Base-by-base conservation (phyloP, 2,329 filamentous ascomycete species). In the Tolypocladium ophioglossoides region DNA sequence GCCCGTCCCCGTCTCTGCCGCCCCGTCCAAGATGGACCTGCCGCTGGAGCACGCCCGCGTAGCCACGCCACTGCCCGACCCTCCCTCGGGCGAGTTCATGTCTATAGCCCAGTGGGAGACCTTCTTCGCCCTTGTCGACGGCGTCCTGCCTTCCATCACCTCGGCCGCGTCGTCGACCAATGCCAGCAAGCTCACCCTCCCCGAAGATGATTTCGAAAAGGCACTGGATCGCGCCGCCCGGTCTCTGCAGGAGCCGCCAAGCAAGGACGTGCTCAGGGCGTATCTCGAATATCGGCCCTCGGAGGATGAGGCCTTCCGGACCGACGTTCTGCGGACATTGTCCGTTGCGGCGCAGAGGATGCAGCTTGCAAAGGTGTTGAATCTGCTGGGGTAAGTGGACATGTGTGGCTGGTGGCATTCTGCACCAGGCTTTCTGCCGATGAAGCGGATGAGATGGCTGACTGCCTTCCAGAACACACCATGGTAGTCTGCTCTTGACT, bases 401-500 rank as follows among this genome's bases (percentile, higher is more conserved):
- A 0, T 14, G 27, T n/a, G n/a, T 46, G 20, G 39, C 38, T 10
- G n/a, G 2, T 16, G 40, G 20, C 20, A 4, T 37, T 2, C 10
- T 11, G 12, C 14, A 6, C 41, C 16, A 3, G 41, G 4, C 41
- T 9, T 27, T 12, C 12, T 16, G 14, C 12, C 24, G 11, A 27
- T 2, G 24, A 9, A 5, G 47, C 35, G 12, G 22, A 34, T 27
- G 41, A 14, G 35, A 35, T 27, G 39, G 22, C 53, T 57, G 52
- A 56, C 48, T 14, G 41, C 32, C 7, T 32, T 4, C 46, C 35
- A 87, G 83, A 56, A 84, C 83, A 24, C 78, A 80, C 37, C 66
- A 78, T 4, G 86, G 86, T 30, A 82, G 83, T 30, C 68, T 87
- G 20, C 66, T 87, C 7, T 72, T 89, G 49, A 90, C 87, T 0